phyloP scores from a whole-genome alignment of 208 protist species.

The Tetramitus jugosus region DNA sequence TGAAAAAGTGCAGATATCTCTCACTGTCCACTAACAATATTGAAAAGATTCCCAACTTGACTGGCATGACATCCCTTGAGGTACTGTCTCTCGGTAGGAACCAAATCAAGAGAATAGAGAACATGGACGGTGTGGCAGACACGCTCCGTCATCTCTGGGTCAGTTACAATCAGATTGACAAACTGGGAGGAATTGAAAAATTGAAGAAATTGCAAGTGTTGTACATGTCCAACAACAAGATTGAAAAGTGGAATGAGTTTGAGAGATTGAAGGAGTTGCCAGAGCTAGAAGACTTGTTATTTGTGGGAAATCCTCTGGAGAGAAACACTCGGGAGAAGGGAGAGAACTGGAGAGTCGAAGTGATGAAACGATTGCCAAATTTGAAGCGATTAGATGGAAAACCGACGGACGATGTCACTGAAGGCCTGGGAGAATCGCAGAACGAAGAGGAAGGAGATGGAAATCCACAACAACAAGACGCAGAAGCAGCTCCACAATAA shows the following conservation, averaged over 20 bases:
- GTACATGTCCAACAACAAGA: slow-evolving; percentile 88
- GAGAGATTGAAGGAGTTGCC: slow-evolving; percentile 79
- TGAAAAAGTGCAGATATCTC: slow-evolving; percentile 66
- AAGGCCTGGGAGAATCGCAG: no score
- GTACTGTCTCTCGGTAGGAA: slow-evolving; percentile 84
- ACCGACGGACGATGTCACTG: slow-evolving; percentile 35
- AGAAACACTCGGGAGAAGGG: background rate
- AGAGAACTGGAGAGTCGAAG: slow-evolving; percentile 31
- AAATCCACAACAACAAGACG: no score
- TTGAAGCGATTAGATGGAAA: slow-evolving; percentile 71
- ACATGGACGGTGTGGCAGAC: slow-evolving; percentile 67
- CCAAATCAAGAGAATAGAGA: slow-evolving; percentile 84
- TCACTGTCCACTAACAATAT: slow-evolving; percentile 83
- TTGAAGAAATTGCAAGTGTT: slow-evolving; percentile 74
- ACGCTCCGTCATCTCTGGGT: slow-evolving; percentile 87
- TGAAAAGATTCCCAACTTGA: slow-evolving; percentile 79
- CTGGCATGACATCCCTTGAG: slow-evolving; percentile 76
- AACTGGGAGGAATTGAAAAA: slow-evolving; percentile 80
- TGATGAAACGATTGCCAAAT: slow-evolving; percentile 59
- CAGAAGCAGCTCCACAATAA: no score
- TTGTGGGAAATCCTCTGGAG: slow-evolving; percentile 79
- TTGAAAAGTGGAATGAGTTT: slow-evolving; percentile 82
- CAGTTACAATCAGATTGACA: slow-evolving; percentile 89
- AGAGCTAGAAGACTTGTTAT: slow-evolving; percentile 75
- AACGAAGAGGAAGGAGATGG: no score